Evolutionary conservation across 371 early-diverging fungal species (phyloP), one percentile per base, ranked within the genome.

Genomic region (Apophysomyces elegans): DNA sequence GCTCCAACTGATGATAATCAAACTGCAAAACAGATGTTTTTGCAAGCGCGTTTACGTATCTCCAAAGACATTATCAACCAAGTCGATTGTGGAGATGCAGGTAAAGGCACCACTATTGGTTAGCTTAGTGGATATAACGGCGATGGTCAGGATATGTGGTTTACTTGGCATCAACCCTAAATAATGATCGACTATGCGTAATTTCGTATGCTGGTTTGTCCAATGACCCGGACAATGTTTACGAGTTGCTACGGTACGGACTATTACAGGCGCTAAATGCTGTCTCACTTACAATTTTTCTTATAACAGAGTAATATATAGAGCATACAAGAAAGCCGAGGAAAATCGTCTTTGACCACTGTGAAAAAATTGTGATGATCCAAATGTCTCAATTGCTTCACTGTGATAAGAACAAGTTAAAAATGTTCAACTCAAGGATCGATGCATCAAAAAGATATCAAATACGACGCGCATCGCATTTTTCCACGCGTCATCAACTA

Each of bases 391-490:
- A 58, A 35, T 38, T 59, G 12, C 47, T 64, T 58, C 36, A 64
- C 58, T 35, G 58, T 37, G 38, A 64, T 58, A 46, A 64, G 59
- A 58, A 58, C 26, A 64, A 64, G n/a, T 5, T 64, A 58, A 46
- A 58, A 21, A 18, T 47, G 50, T 59, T 64, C 50, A 64, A 58
- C 18, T 58, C 64, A 64, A 58, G 64, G 58, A 58, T 64, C 46
- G 64, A 35, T 64, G 64, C 58, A 47, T 58, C 46, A 64, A 58
- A 64, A 56, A 4, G 14, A 43, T 1, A 2, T 26, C 32, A 26
- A 2, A 26, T 26, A 26, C 2, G 32, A 26, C 32, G 32, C 32
- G 32, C 32, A 26, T 26, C 32, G 32, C 3, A 26, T 26, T 1
- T 26, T 26, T 26, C 32, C 32, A 26, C 32, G 32, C 3, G 32